Evolutionary conservation across 2,329 filamentous ascomycete genomes (phyloP).

Genomic region (Sclerotinia sclerotiorum): DNA sequence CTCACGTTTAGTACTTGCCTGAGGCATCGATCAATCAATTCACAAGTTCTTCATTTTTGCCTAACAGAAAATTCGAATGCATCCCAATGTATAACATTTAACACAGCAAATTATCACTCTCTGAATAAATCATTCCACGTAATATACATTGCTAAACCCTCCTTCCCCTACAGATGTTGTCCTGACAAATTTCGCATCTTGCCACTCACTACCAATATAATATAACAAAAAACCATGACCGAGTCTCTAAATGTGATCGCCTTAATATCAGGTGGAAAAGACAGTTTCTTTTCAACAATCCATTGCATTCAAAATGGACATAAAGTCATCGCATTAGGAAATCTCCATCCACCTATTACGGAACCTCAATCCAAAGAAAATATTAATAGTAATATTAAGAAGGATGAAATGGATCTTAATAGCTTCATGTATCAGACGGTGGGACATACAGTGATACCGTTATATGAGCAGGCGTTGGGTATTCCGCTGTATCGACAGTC

Average conservation of each 20-base stretch:
- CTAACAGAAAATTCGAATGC: background rate
- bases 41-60: background rate
- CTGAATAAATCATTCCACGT: background rate
- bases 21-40: background rate
- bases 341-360: conserved; percentile 66
- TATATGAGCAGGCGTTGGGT: conserved; percentile 76
- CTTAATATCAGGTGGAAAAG: conserved; percentile 93
- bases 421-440: conserved; percentile 99
- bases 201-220: background rate
- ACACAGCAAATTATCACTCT: background rate
- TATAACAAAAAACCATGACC: conserved; percentile 42
- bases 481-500: conserved; percentile 80
- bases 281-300: conserved; percentile 89
- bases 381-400: no score
- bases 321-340: conserved; percentile 81
- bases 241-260: conserved; percentile 75
- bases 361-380: background rate
- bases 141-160: background rate
- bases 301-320: conserved; percentile 89
- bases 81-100: background rate
- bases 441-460: conserved; percentile 80
- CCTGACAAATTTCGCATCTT: conserved; percentile 2
- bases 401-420: conserved; percentile 69
- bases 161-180: background rate
- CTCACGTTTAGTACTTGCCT: background rate